phyloP scores from a whole-genome alignment of 345 rosid species.

The Citrus mangshanensis region DNA sequence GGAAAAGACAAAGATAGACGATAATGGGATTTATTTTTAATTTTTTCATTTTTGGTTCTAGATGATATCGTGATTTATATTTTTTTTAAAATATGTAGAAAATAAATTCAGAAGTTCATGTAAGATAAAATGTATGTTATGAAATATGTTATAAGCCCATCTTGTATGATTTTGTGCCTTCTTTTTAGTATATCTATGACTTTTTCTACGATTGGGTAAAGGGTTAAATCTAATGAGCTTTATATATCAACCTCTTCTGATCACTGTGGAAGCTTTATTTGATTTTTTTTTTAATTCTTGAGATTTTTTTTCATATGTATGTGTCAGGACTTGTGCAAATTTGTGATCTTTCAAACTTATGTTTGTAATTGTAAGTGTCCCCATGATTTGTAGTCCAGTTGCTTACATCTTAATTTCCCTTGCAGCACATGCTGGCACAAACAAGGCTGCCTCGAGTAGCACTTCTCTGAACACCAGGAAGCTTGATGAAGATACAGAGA shows the following conservation, averaged over 20 bases:
- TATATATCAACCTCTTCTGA: not conserved
- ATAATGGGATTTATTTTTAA: not conserved
- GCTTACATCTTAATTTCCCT: not conserved
- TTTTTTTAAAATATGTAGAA: not conserved
- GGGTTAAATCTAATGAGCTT: not conserved
- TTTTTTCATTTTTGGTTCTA: not conserved
- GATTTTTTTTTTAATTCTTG: not conserved
- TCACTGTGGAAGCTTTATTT: not conserved
- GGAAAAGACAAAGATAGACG: not conserved
- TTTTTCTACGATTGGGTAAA: not conserved
- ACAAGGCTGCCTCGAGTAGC: conserved; percentile 91
- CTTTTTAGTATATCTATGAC: not conserved
- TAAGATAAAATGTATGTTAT: not conserved
- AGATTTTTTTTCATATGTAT: not conserved
- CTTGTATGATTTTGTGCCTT: not conserved
- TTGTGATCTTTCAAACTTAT: not conserved
- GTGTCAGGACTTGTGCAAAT: not conserved
- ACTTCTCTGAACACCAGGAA: conserved; percentile 87
- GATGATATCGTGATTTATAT: not conserved
- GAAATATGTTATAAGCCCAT: not conserved
- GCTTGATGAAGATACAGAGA: conserved; percentile 95
- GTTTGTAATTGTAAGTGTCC: not conserved
- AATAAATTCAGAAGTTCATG: not conserved
- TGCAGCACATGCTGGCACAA: conserved; percentile 82
- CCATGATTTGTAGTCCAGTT: not conserved